Percentiles rank a stretch among this genome's conserved stretches.
phyloP scores from a whole-genome alignment of 2,329 filamentous ascomycete genomes.

The Hymenoscyphus occultus region DNA sequence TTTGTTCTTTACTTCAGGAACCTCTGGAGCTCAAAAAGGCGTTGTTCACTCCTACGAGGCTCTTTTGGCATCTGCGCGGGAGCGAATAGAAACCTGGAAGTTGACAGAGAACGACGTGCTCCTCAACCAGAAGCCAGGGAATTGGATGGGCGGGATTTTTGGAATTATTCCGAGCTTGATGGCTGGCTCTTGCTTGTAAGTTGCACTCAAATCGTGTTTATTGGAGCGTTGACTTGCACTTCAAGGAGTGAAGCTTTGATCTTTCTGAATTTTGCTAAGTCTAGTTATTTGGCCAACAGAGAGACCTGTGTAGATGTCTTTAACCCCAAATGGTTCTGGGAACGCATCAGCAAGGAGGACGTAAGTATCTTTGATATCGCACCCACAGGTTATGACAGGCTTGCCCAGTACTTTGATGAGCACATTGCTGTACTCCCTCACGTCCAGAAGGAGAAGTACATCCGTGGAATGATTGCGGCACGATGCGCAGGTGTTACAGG shows the following conservation, averaged over 20 bases:
- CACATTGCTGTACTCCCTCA: conserved; percentile 23
- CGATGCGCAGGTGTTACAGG: conserved; percentile 21
- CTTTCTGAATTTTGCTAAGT: background rate
- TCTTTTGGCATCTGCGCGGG: conserved; percentile 25
- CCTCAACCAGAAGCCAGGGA: conserved; percentile 23
- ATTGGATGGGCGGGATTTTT: conserved; percentile 27
- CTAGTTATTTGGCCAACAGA: background rate
- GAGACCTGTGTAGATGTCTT: conserved; percentile 23
- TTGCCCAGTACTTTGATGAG: conserved; percentile 26
- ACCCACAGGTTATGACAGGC: conserved; percentile 23
- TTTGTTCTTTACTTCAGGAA: conserved; percentile 26
- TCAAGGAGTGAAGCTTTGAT: background rate
- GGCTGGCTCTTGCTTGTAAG: conserved; percentile 26
- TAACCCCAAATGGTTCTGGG: conserved; percentile 26
- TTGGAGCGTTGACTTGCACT: background rate
- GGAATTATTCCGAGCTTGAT: conserved; percentile 26
- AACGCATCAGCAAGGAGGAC: conserved; percentile 23
- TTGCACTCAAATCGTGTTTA: background rate
- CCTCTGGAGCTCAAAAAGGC: conserved; percentile 25
- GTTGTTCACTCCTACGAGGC: conserved; percentile 24
- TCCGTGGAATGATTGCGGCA: conserved; percentile 20
- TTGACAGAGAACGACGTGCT: conserved; percentile 23
- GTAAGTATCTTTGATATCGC: conserved; percentile 24
- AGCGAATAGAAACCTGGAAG: conserved; percentile 25
- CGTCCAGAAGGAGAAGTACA: conserved; percentile 20